Evolutionary conservation across 768 basidiomycete genomes (phyloP).

Genomic region (Gymnopilus junonius): DNA sequence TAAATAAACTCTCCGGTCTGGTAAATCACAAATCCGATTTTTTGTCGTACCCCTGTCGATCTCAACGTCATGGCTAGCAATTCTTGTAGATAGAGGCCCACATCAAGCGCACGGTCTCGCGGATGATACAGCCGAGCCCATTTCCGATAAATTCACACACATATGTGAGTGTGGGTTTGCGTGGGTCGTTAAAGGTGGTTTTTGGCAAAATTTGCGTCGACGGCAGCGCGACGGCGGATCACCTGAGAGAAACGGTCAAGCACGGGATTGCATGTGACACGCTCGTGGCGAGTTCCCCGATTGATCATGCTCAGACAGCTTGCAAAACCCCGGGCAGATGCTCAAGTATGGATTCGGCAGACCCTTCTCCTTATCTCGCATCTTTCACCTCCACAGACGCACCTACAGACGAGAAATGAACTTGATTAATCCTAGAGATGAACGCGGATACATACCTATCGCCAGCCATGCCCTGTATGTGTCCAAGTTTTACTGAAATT

Average conservation of each 20-base stretch:
- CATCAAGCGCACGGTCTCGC: too few relatives aligned
- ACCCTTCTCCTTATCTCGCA: neutral
- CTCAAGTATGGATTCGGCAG: constrained; percentile 11
- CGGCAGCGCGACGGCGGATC: too few relatives aligned
- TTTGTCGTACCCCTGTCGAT: too few relatives aligned
- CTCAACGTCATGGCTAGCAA: too few relatives aligned
- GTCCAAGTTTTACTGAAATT: neutral
- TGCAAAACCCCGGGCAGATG: constrained; percentile 1
- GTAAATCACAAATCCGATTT: too few relatives aligned
- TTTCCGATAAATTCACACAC: too few relatives aligned
- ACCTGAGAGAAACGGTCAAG: neutral
- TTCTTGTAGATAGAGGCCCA: too few relatives aligned
- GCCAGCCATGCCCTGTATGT: constrained; percentile 81
- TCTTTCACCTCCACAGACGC: constrained; percentile 1
- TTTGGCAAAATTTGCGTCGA: too few relatives aligned
- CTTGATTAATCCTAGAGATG: constrained; percentile 50
- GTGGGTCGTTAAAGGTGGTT: too few relatives aligned
- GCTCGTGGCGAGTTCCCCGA: neutral
- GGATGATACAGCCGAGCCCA: too few relatives aligned
- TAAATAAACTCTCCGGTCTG: too few relatives aligned
- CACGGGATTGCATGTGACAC: neutral
- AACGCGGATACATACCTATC: constrained; percentile 75
- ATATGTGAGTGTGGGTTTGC: too few relatives aligned
- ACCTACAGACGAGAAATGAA: constrained; percentile 52
- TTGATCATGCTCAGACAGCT: neutral